These are phyloP conservation scores for Linum lewisii DNA, from an alignment of 345 rosid species.

Conservation along the genomic window DNA sequence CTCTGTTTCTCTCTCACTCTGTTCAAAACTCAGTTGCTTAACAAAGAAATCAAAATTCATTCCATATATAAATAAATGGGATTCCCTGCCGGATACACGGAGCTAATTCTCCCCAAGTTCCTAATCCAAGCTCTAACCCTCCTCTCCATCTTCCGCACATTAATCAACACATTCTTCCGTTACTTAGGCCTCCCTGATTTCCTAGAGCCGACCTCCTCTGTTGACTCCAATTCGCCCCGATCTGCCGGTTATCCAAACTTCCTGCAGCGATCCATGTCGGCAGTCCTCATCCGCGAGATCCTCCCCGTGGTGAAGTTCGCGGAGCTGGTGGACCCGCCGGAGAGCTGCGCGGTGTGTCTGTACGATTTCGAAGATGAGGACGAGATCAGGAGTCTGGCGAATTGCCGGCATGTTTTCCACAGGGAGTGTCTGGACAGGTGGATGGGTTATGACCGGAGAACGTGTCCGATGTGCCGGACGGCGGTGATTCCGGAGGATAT, in stretches of 20 bases:
- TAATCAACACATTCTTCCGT: too few relatives aligned
- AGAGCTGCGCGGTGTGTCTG: background rate
- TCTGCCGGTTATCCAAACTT: background rate
- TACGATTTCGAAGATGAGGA: background rate
- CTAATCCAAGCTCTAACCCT: too few relatives aligned
- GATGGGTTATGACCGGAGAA: constrained; percentile 61
- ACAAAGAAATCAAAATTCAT: too few relatives aligned
- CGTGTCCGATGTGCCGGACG: constrained; percentile 62
- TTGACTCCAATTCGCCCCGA: background rate
- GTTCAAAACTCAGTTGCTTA: too few relatives aligned
- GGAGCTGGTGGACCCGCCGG: background rate
- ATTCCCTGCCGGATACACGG: too few relatives aligned
- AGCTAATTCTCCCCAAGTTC: too few relatives aligned
- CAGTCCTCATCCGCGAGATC: background rate
- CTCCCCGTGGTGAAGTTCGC: background rate
- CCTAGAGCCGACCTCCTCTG: too few relatives aligned
- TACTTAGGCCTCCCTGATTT: too few relatives aligned
- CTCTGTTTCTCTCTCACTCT: too few relatives aligned
- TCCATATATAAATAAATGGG: too few relatives aligned
- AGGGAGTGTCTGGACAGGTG: constrained; percentile 18
- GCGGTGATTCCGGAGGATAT: constrained; percentile 44
- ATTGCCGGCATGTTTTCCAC: background rate
- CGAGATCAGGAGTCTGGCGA: background rate
- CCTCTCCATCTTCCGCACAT: too few relatives aligned
- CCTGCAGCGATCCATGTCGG: background rate